Conservation (phyloP, 768 basidiomycete species). For the Suillus lakei region DNA sequence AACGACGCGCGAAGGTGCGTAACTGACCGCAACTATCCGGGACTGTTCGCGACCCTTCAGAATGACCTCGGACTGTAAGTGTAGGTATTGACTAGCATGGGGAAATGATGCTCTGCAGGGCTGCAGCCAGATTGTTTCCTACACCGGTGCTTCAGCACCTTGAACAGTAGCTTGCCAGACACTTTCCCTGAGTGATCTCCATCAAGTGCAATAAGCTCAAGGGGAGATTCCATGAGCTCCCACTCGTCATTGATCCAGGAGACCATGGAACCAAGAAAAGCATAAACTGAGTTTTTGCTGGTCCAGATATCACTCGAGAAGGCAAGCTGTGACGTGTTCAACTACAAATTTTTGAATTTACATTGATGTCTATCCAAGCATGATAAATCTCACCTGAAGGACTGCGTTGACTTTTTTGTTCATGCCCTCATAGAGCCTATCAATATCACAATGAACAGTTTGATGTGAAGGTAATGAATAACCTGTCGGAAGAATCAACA, state of each 20-base stretch:
- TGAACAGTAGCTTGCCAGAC: not conserved
- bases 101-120: no score
- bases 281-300: constrained; percentile 36
- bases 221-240: constrained; percentile 36
- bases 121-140: no score
- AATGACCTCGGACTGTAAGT: no score
- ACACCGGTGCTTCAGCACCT: not conserved
- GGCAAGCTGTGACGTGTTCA: constrained; percentile 30
- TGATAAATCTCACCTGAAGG: constrained; percentile 3
- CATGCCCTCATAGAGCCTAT: constrained; percentile 1
- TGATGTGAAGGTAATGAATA: constrained; percentile 9
- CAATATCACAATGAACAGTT: constrained; percentile 4
- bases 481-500: no score
- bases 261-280: constrained; percentile 36
- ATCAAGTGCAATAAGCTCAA: constrained; percentile 38
- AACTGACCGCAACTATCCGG: no score
- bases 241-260: constrained; percentile 37
- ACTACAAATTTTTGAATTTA: not conserved
- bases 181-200: constrained; percentile 19
- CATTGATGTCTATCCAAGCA: no score
- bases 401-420: not conserved
- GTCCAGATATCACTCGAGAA: constrained; percentile 38
- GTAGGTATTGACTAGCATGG: no score
- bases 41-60: no score
- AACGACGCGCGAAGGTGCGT: no score